Conservation (phyloP, 495 filamentous ascomycete species). For the Xylaria cubensis region DNA sequence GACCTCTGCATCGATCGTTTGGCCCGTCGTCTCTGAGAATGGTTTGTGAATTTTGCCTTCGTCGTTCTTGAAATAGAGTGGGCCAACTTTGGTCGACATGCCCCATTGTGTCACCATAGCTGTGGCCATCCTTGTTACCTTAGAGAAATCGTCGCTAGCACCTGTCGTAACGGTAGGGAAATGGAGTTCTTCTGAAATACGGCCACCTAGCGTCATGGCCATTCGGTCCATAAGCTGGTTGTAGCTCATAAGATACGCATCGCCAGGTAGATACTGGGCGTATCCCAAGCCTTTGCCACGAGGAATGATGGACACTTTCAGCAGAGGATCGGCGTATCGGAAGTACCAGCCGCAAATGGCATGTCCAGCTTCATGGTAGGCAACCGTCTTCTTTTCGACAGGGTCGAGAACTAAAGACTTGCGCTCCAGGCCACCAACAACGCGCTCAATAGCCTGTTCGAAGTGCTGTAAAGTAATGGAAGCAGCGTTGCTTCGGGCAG, state of each 20-base stretch:
- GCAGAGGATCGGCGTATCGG: slow-evolving; percentile 91
- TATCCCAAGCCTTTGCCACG: slow-evolving; percentile 94
- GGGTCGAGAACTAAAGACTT: slow-evolving; percentile 92
- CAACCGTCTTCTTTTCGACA: slow-evolving; percentile 91
- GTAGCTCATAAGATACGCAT: slow-evolving; percentile 92
- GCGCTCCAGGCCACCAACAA: slow-evolving; percentile 94
- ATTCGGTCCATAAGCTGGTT: slow-evolving; percentile 99
- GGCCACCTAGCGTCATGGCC: slow-evolving; percentile 97
- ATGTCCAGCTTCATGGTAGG: slow-evolving; percentile 98
- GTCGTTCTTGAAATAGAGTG: slow-evolving; percentile 84
- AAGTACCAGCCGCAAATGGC: slow-evolving; percentile 99
- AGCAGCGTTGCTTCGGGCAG: slow-evolving; percentile 79
- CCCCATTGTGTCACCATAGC: slow-evolving; percentile 98
- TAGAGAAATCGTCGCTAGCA: slow-evolving; percentile 97
- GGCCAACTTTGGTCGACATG: slow-evolving; percentile 93
- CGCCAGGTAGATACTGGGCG: slow-evolving; percentile 93
- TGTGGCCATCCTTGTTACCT: slow-evolving; percentile 93
- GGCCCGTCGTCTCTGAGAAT: slow-evolving; percentile 92
- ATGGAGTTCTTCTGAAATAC: slow-evolving; percentile 93
- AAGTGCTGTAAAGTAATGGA: slow-evolving; percentile 87
- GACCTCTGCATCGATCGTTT: slow-evolving; percentile 89
- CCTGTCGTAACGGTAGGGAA: slow-evolving; percentile 95
- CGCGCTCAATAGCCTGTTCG: slow-evolving; percentile 96
- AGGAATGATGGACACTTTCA: slow-evolving; percentile 98
- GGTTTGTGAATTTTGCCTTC: slow-evolving; percentile 86